Evolutionary conservation across 192 early-diverging fungal genomes (phyloP).

Genomic region (Backusella tuberculispora): DNA sequence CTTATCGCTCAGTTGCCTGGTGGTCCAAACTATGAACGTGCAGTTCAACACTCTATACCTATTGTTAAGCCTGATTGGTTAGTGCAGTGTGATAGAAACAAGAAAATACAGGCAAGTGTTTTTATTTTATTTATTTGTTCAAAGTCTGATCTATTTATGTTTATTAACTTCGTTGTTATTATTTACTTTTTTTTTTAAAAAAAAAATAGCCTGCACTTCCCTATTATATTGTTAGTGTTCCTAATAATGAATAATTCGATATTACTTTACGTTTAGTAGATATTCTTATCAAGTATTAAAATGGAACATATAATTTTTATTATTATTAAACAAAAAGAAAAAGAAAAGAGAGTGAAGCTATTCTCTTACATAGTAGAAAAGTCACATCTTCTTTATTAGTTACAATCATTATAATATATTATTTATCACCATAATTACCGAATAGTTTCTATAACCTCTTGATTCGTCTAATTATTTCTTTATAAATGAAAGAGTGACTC

Average conservation of each 20-base stretch:
- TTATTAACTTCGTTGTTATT: conserved; percentile 2
- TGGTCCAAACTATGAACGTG: conserved; percentile 87
- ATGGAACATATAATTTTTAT: conserved; percentile 1
- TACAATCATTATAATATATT: no score
- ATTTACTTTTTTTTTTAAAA: neutral
- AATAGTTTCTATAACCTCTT: no score
- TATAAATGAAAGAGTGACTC: no score
- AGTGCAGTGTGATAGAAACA: conserved; percentile 85
- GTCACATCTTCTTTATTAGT: no score
- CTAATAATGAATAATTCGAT: conserved; percentile 27
- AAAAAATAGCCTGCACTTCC: conserved; percentile 52
- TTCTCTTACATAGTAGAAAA: no score
- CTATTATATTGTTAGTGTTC: conserved; percentile 55
- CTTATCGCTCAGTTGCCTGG: conserved; percentile 83
- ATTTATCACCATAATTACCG: no score
- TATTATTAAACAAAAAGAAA: conserved; percentile 1
- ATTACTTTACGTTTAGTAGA: conserved; percentile 17
- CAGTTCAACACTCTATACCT: conserved; percentile 90
- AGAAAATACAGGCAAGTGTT: conserved; percentile 76
- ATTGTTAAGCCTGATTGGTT: conserved; percentile 96
- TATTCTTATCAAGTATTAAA: neutral
- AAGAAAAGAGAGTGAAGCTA: no score
- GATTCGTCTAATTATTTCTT: no score
- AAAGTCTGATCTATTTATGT: neutral
- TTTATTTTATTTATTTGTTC: neutral